Conservation (phyloP, 495 filamentous ascomycete species). For the Aspergillus haitiensis region DNA sequence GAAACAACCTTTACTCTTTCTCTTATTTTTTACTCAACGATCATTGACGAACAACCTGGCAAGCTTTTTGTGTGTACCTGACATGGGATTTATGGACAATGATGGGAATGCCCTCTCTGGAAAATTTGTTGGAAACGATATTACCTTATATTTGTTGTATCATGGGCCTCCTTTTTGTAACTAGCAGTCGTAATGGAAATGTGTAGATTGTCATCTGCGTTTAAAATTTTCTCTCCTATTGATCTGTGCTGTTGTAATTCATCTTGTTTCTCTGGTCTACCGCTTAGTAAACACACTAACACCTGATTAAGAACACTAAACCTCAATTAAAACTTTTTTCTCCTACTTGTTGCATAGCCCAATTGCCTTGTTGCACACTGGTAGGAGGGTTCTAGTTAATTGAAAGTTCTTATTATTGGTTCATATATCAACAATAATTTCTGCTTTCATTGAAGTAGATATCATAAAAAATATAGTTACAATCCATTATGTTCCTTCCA, state of each 20-base stretch:
- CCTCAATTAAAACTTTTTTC: too few relatives aligned
- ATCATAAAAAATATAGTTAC: too few relatives aligned
- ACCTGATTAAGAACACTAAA: too few relatives aligned
- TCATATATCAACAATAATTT: too few relatives aligned
- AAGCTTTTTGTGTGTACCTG: conserved; percentile 26
- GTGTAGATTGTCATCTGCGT: conserved; percentile 15
- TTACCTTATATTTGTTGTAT: conserved; percentile 18
- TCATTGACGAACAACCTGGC: conserved; percentile 27
- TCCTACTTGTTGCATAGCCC: too few relatives aligned
- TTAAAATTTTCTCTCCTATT: neutral
- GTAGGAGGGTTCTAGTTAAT: too few relatives aligned
- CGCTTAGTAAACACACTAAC: too few relatives aligned
- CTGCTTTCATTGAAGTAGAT: too few relatives aligned
- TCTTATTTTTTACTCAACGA: conserved; percentile 18
- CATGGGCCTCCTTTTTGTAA: conserved; percentile 27
- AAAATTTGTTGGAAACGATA: conserved; percentile 20
- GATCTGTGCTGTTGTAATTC: neutral
- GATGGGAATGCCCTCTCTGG: conserved; percentile 24
- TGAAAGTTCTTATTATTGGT: too few relatives aligned
- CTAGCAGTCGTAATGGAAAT: conserved; percentile 28
- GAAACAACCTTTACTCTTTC: neutral
- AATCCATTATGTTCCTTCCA: too few relatives aligned
- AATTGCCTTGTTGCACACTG: too few relatives aligned
- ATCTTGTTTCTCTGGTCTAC: neutral
- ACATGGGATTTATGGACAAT: conserved; percentile 24